Conservation (phyloP, 2,329 filamentous ascomycete species). For the Bimuria novae-zelandiae region DNA sequence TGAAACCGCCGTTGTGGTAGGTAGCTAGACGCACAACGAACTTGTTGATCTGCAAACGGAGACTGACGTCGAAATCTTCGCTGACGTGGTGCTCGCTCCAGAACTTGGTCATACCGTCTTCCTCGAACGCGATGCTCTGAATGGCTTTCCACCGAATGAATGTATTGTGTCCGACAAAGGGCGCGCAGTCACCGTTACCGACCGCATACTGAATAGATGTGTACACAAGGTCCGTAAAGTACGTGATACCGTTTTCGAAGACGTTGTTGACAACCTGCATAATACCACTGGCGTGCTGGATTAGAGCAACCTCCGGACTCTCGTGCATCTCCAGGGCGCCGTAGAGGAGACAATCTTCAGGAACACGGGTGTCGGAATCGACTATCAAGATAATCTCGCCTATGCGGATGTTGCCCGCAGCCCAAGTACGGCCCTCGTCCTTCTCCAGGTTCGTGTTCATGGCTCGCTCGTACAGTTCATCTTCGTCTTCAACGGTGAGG, state of each 20-base stretch:
- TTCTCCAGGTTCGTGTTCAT: constrained; percentile 67
- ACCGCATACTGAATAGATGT: constrained; percentile 71
- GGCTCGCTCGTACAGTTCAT: constrained; percentile 28
- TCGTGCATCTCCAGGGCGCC: constrained; percentile 80
- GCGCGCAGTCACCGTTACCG: constrained; percentile 70
- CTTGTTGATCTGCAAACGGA: constrained; percentile 69
- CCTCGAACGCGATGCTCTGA: constrained; percentile 57
- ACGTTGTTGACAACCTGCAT: constrained; percentile 73
- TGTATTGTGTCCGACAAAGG: constrained; percentile 77
- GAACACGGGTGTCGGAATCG: constrained; percentile 42
- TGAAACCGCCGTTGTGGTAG: constrained; percentile 70
- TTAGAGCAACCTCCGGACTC: constrained; percentile 75
- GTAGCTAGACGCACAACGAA: constrained; percentile 70
- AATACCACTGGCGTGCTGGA: constrained; percentile 69
- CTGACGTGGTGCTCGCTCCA: constrained; percentile 77
- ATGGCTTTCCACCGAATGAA: constrained; percentile 71
- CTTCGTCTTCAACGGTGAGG: constrained; percentile 34
- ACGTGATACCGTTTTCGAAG: constrained; percentile 76
- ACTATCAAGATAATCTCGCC: constrained; percentile 78
- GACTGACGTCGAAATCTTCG: constrained; percentile 74
- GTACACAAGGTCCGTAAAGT: constrained; percentile 78
- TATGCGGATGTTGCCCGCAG: constrained; percentile 80
- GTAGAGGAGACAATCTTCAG: constrained; percentile 74
- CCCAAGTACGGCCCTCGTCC: constrained; percentile 73
- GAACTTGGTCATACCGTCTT: constrained; percentile 65